Base-by-base conservation (phyloP, 1,139 yeast species). In the Martiniozyma asiatica region DNA sequence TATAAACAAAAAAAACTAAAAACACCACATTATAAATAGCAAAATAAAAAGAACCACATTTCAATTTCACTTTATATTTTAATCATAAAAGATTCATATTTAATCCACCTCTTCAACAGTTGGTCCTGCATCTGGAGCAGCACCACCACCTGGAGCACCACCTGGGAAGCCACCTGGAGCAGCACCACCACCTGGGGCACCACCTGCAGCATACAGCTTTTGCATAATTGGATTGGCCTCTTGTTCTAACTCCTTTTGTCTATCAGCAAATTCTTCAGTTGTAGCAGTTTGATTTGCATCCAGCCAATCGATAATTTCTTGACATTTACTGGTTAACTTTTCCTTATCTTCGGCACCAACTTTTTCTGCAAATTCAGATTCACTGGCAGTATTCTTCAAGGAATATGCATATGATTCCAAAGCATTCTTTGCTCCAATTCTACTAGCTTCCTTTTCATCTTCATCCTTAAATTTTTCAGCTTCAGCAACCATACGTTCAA, bases 361-460 rank as follows among this genome's bases (percentile, higher is more conserved):
- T 60, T 67, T 67, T 43, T 63, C 68, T 53, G 65, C 68, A 51
- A 66, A 53, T 40, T 63, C 62, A 36, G 65, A 66, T 41, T 64
- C 69, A 41, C 50, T 53, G 3, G 48, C 44, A 24, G 51, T 40
- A 21, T 37, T 63, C 57, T 65, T 68, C 46, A 68, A 60, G 9
- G 70, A 63, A 50, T 67, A 68, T 40, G 74, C 65, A 47, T 66
- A 68, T 30, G 72, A 63, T 55, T 68, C 74, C 53, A 68, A 59
- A 32, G 58, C 61, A 48, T 68, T 68, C 68, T 68, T 68, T 38
- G 81, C 73, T 33, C 68, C 73, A 51, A 77, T 72, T 66, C 92
- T 79, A 39, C 72, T 61, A 48, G 87, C 68, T 64, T 80, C 89
- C 65, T 71, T 70, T 56, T 78, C 89, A 56, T 80, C 93, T 59